phyloP scores from a whole-genome alignment of 2,329 filamentous ascomycete genomes.

The Xylariaceae sp. region DNA sequence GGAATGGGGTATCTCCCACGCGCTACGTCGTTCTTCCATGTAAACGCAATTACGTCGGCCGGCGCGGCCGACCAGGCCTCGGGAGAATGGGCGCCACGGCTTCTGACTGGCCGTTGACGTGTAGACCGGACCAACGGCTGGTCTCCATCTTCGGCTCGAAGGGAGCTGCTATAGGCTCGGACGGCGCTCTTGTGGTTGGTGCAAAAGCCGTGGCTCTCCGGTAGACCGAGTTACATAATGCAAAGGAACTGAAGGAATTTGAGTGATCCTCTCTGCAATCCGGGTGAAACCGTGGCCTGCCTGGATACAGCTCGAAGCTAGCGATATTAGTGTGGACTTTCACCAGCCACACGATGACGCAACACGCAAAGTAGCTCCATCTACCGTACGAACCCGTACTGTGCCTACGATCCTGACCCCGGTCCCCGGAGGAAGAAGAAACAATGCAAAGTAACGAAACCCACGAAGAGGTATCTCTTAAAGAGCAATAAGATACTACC shows the following conservation, averaged over 20 bases:
- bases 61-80: conserved; percentile 6
- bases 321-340: too few relatives aligned
- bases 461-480: too few relatives aligned
- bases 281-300: too few relatives aligned
- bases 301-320: too few relatives aligned
- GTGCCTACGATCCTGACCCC: too few relatives aligned
- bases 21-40: too few relatives aligned
- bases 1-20: conserved; percentile 4
- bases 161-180: conserved; percentile 26
- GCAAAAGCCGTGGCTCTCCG: conserved; percentile 43
- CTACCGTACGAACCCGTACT: too few relatives aligned
- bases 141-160: conserved; percentile 36
- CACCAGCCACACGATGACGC: too few relatives aligned
- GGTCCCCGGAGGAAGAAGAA: too few relatives aligned
- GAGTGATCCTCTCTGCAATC: neutral
- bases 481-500: too few relatives aligned
- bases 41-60: neutral
- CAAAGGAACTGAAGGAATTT: neutral
- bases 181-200: neutral
- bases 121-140: conserved; percentile 10
- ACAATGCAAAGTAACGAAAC: too few relatives aligned
- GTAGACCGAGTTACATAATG: conserved; percentile 40
- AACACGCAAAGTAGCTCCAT: too few relatives aligned
- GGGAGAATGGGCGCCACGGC: conserved; percentile 19
- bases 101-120: conserved; percentile 16